phyloP scores from a whole-genome alignment of 169 alveolate species.

The Plasmodium blacklocki region DNA sequence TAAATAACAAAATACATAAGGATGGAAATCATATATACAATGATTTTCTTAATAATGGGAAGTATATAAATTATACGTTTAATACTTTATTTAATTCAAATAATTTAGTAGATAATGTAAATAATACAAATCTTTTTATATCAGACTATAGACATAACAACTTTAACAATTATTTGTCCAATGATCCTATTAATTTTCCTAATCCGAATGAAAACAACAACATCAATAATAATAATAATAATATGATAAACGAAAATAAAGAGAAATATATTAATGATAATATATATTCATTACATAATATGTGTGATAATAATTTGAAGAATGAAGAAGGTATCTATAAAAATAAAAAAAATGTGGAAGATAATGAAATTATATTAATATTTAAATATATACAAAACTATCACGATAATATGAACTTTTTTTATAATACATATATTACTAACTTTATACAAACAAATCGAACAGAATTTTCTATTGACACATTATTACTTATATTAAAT shows the following conservation, averaged over 20 bases:
- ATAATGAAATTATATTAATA: constrained; percentile 37
- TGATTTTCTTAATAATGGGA: neutral
- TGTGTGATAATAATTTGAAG: neutral
- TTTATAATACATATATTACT: constrained; percentile 25
- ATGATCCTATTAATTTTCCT: neutral
- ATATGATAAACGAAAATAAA: neutral
- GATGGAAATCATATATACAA: neutral
- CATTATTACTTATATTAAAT: constrained; percentile 30
- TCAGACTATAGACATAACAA: neutral
- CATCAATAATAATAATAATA: neutral
- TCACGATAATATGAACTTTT: constrained; percentile 58
- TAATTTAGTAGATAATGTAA: neutral
- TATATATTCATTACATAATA: neutral
- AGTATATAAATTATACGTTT: constrained; percentile 18
- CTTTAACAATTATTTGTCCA: neutral
- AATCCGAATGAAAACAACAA: neutral
- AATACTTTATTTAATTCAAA: neutral
- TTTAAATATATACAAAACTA: constrained; percentile 69
- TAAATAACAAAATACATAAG: neutral
- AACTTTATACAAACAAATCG: constrained; percentile 26
- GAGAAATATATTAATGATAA: neutral
- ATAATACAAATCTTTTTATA: neutral
- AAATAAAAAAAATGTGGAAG: neutral
- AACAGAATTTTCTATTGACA: constrained; percentile 34
- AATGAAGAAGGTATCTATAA: neutral